A percentile compares a stretch with the other conserved stretches of the same genome.
Conservation (phyloP, 2,329 filamentous ascomycete genomes). For the Coleophoma eucalyptorum region DNA sequence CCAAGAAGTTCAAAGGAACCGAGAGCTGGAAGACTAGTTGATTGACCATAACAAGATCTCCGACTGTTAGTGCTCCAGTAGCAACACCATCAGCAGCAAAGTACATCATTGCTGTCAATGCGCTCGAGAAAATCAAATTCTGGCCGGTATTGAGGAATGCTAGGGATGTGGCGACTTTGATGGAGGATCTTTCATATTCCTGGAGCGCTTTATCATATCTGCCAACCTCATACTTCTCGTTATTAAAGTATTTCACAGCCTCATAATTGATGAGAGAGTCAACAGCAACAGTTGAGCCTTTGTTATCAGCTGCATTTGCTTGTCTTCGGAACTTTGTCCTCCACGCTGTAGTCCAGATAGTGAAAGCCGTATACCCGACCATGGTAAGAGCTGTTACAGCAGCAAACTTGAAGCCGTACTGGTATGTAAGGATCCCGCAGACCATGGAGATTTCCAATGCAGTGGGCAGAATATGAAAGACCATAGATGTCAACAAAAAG, state of each 20-base stretch:
- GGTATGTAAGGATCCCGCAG: slow-evolving; percentile 92
- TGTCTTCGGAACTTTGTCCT: slow-evolving; percentile 93
- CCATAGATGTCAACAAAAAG: slow-evolving; percentile 95
- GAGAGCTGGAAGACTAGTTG: slow-evolving; percentile 98
- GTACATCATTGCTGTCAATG: slow-evolving; percentile 97
- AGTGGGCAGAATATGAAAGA: slow-evolving; percentile 94
- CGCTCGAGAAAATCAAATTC: slow-evolving; percentile 94
- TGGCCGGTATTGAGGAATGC: slow-evolving; percentile 93
- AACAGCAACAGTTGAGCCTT: slow-evolving; percentile 89
- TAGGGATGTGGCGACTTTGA: slow-evolving; percentile 93
- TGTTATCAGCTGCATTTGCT: slow-evolving; percentile 95
- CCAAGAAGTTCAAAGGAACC: slow-evolving; percentile 93
- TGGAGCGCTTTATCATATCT: slow-evolving; percentile 85
- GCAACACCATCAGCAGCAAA: slow-evolving; percentile 88
- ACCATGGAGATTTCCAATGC: slow-evolving; percentile 93
- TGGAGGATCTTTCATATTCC: slow-evolving; percentile 88
- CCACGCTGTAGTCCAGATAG: slow-evolving; percentile 95
- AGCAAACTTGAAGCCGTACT: slow-evolving; percentile 90
- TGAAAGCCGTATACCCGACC: slow-evolving; percentile 93
- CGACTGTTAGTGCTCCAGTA: slow-evolving; percentile 76
- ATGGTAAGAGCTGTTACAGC: slow-evolving; percentile 88
- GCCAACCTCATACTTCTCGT: slow-evolving; percentile 89
- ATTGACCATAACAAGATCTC: slow-evolving; percentile 97
- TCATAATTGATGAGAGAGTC: slow-evolving; percentile 99
- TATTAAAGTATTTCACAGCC: slow-evolving; percentile 99